These are phyloP conservation scores for Antonospora locustae DNA, from an alignment of 371 early-diverging fungal species.

Conservation along the genomic window DNA sequence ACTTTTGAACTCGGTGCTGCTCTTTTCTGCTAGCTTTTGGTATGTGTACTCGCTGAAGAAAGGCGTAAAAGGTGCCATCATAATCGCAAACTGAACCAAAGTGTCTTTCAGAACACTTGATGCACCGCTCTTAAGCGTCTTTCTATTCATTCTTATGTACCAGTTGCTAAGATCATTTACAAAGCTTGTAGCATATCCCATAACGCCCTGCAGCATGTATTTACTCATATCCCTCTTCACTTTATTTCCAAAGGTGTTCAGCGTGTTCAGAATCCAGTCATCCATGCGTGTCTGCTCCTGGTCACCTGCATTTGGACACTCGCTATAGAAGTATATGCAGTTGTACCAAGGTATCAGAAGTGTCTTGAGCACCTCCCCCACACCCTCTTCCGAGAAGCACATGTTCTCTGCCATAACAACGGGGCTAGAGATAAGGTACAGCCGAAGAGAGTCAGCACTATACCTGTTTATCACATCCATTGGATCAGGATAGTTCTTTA, in stretches of 20 bases:
- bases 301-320: too few relatives aligned
- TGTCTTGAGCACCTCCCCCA: conserved; percentile 78
- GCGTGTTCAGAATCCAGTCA: conserved; percentile 44
- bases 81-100: conserved; percentile 68
- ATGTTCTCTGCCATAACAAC: conserved; percentile 93
- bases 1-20: conserved; percentile 1
- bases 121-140: conserved; percentile 79
- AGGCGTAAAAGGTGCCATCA: conserved; percentile 96
- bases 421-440: conserved; percentile 94
- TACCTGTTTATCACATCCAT: conserved; percentile 66
- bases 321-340: conserved; percentile 81
- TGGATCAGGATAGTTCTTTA: conserved; percentile 98
- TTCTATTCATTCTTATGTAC: conserved; percentile 97
- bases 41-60: conserved; percentile 93
- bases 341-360: conserved; percentile 98
- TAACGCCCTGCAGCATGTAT: conserved; percentile 86
- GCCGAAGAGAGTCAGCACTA: conserved; percentile 85
- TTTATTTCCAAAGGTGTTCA: conserved; percentile 31
- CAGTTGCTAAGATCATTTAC: conserved; percentile 93
- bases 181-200: conserved; percentile 70
- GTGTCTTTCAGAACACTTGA: conserved; percentile 75
- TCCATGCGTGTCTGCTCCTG: conserved; percentile 37
- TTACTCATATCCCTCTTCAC: conserved; percentile 28
- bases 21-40: conserved; percentile 60
- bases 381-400: conserved; percentile 89